phyloP scores from a whole-genome alignment of 306 rosid species.

The Canavalia ensiformis region DNA sequence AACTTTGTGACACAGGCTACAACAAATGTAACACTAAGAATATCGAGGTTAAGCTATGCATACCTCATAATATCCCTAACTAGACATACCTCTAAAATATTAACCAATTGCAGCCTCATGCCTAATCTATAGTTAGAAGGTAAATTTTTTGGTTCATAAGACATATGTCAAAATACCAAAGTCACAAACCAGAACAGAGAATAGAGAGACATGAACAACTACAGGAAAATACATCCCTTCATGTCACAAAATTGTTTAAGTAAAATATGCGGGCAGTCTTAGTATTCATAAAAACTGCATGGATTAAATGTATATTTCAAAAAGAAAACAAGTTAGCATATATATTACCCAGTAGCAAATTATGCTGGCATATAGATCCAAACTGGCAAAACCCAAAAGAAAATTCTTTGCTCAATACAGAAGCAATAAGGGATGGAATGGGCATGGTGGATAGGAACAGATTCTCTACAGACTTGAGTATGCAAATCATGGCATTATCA shows the following conservation, averaged over 20 bases:
- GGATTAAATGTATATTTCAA: slow-evolving; percentile 22
- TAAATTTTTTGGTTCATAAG: slow-evolving; percentile 14
- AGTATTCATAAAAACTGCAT: slow-evolving; percentile 26
- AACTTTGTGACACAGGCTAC: slow-evolving; percentile 13
- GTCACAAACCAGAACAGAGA: slow-evolving; percentile 16
- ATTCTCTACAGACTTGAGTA: not conserved
- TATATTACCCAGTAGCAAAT: slow-evolving; percentile 15
- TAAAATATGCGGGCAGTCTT: slow-evolving; percentile 24
- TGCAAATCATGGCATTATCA: slow-evolving; percentile 32
- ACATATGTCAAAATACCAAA: not conserved
- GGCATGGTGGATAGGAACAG: slow-evolving; percentile 4
- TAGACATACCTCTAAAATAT: slow-evolving; percentile 20
- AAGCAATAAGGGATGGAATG: not conserved
- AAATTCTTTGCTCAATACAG: not conserved
- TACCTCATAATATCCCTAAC: slow-evolving; percentile 22
- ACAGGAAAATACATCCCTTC: not conserved
- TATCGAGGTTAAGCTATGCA: slow-evolving; percentile 12
- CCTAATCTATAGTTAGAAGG: not conserved
- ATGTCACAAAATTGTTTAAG: slow-evolving; percentile 23
- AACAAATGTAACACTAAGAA: slow-evolving; percentile 35
- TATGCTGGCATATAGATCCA: not conserved
- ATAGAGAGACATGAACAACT: not conserved
- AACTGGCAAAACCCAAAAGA: not conserved
- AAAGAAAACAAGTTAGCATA: slow-evolving; percentile 28
- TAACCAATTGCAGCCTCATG: not conserved